Evolutionary conservation across 768 basidiomycete genomes (phyloP).

Genomic region (Auriscalpium vulgare): DNA sequence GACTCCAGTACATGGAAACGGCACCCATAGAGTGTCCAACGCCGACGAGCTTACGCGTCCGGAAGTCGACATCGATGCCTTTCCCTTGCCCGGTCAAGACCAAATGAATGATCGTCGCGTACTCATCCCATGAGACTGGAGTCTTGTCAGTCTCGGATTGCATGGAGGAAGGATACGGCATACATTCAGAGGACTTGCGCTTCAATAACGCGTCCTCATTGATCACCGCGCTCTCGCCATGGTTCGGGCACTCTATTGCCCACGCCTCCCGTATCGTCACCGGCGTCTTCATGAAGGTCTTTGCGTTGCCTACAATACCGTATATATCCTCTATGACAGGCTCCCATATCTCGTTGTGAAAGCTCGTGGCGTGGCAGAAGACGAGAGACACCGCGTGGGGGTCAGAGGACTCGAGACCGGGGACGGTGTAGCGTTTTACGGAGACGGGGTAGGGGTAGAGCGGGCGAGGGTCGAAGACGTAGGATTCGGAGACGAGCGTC

Average conservation of each 20-base stretch:
- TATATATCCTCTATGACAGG: constrained; percentile 43
- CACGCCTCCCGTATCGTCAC: constrained; percentile 40
- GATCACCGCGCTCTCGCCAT: constrained; percentile 42
- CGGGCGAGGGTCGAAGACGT: constrained; percentile 46
- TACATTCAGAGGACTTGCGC: constrained; percentile 27
- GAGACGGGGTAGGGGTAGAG: constrained; percentile 39
- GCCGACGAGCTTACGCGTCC: constrained; percentile 37
- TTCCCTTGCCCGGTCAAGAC: constrained; percentile 40
- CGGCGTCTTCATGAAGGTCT: not conserved
- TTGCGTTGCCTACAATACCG: constrained; percentile 14
- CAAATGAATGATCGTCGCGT: constrained; percentile 37
- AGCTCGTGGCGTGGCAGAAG: constrained; percentile 46
- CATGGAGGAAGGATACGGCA: constrained; percentile 8
- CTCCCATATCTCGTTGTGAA: constrained; percentile 56
- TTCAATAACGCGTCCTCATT: constrained; percentile 33
- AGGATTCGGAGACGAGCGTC: constrained; percentile 16
- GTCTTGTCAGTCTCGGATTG: not conserved
- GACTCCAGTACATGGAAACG: constrained; percentile 33
- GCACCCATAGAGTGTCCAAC: constrained; percentile 54
- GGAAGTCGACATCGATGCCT: constrained; percentile 44
- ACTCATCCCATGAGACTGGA: constrained; percentile 11
- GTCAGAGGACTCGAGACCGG: constrained; percentile 27
- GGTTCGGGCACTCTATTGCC: constrained; percentile 47
- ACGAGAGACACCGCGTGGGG: constrained; percentile 37
- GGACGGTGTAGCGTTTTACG: constrained; percentile 42